Evolutionary conservation across 75 land plant species (phyloP), one percentile per base, ranked within the genome.

Genomic region (Ceratopteris richardii): DNA sequence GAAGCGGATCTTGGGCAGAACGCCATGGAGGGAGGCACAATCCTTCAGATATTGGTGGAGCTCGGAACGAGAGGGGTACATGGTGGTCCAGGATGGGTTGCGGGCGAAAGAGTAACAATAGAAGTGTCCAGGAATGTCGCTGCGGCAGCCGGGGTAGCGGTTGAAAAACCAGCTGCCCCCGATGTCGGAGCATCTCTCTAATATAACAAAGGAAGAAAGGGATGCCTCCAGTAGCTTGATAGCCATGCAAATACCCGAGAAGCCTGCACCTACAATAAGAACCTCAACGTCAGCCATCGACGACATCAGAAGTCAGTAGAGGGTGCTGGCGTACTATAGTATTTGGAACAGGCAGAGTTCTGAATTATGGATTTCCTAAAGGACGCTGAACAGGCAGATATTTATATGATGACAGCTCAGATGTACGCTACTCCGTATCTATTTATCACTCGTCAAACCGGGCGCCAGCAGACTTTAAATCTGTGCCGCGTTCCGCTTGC

Each of bases 101-200:
- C 48, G 48, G 48, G 5, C 21, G 48, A 46, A 46, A 17, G 48
- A 46, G 48, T 7, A 46, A 17, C 14, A 46, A 17, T 46, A 46
- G 48, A 46, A 17, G 48, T 46, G 48, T 5, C 14, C 5, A 17
- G 48, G 48, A 17, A 46, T 14, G 14, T 46, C 48, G 48, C 48
- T 7, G 4, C 4, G 21, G 14, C 48, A 46, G 48, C 48, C 48
- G 48, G 48, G 48, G 48, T 46, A 46, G 48, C 48, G 48, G 48
- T 46, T 46, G 48, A 20, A 4, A 20, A 20, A 4, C 48, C 48
- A 46, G 21, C 14, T 46, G 48, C 48, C 48, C 14, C 48, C 48
- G 14, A 46, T 17, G 48, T 46, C 48, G 4, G n/a, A 5, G 4
- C 14, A 4, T 17, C 17, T 46, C 12, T 46, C 48, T 2, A 46